Evolutionary conservation across 169 alveolate genomes (phyloP).

Genomic region (Plasmodium billcollinsi): DNA sequence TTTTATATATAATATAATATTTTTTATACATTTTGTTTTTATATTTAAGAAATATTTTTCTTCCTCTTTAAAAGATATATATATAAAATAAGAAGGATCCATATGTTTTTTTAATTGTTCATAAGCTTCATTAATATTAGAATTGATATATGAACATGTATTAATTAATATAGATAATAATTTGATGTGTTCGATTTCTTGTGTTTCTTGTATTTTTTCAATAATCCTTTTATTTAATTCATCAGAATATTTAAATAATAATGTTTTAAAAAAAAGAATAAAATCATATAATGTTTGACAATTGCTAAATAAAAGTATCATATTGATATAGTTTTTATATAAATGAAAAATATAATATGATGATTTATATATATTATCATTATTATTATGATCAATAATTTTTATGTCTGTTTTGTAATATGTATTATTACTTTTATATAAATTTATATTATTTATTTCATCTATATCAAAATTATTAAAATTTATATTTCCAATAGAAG

Average conservation of each 20-base stretch:
- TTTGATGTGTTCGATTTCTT: slow-evolving; percentile 20
- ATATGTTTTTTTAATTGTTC: slow-evolving; percentile 34
- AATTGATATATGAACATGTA: slow-evolving; percentile 60
- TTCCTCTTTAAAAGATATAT: slow-evolving; percentile 55
- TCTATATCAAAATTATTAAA: background rate
- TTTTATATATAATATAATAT: slow-evolving; percentile 32
- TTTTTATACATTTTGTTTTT: slow-evolving; percentile 68
- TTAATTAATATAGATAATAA: slow-evolving; percentile 42
- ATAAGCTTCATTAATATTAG: slow-evolving; percentile 47
- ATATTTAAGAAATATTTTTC: slow-evolving; percentile 51
- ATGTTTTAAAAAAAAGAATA: slow-evolving; percentile 51
- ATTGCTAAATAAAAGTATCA: slow-evolving; percentile 54
- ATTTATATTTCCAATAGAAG: too few relatives aligned
- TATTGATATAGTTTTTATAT: slow-evolving; percentile 63
- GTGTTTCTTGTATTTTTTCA: slow-evolving; percentile 15
- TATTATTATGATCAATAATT: background rate
- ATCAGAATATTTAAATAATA: slow-evolving; percentile 44
- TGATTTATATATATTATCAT: slow-evolving; percentile 55
- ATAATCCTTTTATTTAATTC: slow-evolving; percentile 58
- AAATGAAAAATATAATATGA: slow-evolving; percentile 64
- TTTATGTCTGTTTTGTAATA: background rate
- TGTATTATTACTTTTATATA: background rate
- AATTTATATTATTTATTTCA: background rate
- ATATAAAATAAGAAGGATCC: slow-evolving; percentile 16
- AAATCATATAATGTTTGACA: slow-evolving; percentile 73